Evolutionary conservation across 257 asterid species (phyloP).

Genomic region (Solanum pimpinellifolium): DNA sequence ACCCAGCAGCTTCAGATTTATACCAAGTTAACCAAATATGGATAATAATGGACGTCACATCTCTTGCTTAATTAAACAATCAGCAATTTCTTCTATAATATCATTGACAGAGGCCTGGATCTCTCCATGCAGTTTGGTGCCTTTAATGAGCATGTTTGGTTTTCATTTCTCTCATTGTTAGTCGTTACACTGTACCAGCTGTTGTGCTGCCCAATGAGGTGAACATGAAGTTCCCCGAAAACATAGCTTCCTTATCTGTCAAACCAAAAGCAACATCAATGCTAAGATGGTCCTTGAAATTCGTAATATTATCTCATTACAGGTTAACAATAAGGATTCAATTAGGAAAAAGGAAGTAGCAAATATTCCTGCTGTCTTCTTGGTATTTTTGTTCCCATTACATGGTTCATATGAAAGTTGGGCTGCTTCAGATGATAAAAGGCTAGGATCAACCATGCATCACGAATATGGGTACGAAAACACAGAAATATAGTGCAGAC

Average conservation of each 20-base stretch:
- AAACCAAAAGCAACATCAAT: background rate
- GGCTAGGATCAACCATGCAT: background rate
- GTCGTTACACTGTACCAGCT: conserved; percentile 8
- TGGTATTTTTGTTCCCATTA: background rate
- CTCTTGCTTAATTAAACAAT: background rate
- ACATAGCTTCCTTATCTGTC: conserved; percentile 48
- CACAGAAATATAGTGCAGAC: background rate
- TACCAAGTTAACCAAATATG: background rate
- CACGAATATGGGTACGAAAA: background rate
- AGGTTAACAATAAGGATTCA: background rate
- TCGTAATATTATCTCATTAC: background rate
- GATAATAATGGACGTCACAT: background rate
- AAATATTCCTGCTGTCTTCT: background rate
- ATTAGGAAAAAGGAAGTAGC: background rate
- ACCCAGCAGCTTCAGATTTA: background rate
- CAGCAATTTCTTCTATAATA: background rate
- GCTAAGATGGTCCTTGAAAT: background rate
- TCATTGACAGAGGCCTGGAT: background rate
- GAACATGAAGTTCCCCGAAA: conserved; percentile 76
- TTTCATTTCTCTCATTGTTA: conserved; percentile 6
- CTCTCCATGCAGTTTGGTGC: background rate
- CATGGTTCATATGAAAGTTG: background rate
- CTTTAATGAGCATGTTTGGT: background rate
- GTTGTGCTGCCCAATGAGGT: conserved; percentile 32
- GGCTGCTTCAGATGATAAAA: background rate